These are phyloP conservation scores for Persicaria maculosa DNA, from an alignment of 148 eudicot genomes.

Conservation along the genomic window DNA sequence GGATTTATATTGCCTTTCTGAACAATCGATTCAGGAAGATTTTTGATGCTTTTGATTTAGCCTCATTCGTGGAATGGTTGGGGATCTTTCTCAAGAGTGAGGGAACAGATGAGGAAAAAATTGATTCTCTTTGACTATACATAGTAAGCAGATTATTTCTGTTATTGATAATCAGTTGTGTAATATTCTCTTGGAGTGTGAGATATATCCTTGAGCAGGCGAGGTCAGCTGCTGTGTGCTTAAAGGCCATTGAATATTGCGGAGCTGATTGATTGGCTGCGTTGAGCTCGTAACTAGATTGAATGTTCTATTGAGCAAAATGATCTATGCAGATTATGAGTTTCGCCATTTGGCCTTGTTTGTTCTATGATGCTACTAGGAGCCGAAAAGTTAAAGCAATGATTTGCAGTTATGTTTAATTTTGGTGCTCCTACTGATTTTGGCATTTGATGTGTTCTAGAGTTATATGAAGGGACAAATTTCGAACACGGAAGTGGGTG, in stretches of 20 bases:
- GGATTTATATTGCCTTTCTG: neutral
- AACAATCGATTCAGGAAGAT: neutral
- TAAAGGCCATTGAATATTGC: neutral
- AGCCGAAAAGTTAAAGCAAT: neutral
- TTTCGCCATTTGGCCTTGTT: neutral
- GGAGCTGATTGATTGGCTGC: neutral
- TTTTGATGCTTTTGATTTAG: too few species aligned
- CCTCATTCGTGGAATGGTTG: neutral
- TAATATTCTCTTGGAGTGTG: neutral
- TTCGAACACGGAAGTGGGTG: conserved; percentile 34
- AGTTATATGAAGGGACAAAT: conserved; percentile 44
- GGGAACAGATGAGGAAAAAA: neutral
- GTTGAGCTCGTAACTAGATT: neutral
- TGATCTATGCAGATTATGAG: neutral
- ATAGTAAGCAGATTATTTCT: neutral
- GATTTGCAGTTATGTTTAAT: neutral
- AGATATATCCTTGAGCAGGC: neutral
- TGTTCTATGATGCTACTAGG: neutral
- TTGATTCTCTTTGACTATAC: neutral
- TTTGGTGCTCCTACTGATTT: neutral
- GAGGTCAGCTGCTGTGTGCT: neutral
- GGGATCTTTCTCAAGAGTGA: neutral
- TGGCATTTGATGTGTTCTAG: conserved; percentile 31
- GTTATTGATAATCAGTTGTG: neutral
- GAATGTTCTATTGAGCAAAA: neutral